These are phyloP conservation scores for Pilatotrama ljubarskyi DNA, from an alignment of 768 basidiomycete genomes.

Conservation along the genomic window DNA sequence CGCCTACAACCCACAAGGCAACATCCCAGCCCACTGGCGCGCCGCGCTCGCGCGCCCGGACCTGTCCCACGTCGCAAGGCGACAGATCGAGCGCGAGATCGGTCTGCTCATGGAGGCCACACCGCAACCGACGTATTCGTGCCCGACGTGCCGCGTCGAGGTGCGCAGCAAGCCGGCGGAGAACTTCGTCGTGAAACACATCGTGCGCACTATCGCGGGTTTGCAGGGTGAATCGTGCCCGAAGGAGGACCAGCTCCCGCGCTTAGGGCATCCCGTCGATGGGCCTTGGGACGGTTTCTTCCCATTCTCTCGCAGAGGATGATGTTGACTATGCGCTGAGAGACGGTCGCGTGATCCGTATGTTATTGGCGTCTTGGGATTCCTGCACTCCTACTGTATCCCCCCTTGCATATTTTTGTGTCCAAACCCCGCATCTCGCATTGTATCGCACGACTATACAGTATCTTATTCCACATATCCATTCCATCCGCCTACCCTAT, in stretches of 20 bases:
- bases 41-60: slow-evolving; percentile 10
- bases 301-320: not conserved
- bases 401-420: too few species aligned
- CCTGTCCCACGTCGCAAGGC: slow-evolving; percentile 5
- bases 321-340: not conserved
- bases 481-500: too few species aligned
- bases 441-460: not conserved
- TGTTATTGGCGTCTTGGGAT: not conserved
- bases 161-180: slow-evolving; percentile 56
- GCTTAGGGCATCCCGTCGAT: not conserved
- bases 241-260: slow-evolving; percentile 1
- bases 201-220: slow-evolving; percentile 51
- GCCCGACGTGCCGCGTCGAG: slow-evolving; percentile 62
- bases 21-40: slow-evolving; percentile 8
- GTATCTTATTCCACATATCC: not conserved
- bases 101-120: not conserved
- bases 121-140: slow-evolving; percentile 57
- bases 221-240: slow-evolving; percentile 52
- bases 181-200: slow-evolving; percentile 58
- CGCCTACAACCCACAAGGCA: slow-evolving; percentile 34
- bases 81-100: slow-evolving; percentile 13
- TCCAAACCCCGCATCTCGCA: too few species aligned
- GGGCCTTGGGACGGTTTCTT: slow-evolving; percentile 31
- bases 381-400: not conserved
- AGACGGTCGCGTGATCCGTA: not conserved